Conservation (phyloP, 495 filamentous ascomycete genomes). For the Xylaria nigripes region DNA sequence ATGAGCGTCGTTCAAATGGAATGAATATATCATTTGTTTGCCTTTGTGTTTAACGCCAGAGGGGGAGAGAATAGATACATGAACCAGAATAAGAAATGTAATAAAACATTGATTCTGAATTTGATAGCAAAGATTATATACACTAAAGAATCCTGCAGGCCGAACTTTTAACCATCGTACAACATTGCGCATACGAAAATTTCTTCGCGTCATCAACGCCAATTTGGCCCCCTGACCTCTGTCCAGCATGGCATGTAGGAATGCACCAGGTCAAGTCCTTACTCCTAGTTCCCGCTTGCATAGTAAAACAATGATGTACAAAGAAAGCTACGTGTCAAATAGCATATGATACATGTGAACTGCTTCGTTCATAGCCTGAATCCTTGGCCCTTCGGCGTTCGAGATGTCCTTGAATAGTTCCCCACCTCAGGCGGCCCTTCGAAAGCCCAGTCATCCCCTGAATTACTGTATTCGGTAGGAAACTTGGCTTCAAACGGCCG, state of each 20-base stretch:
- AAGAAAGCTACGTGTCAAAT: not conserved
- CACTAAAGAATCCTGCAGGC: not conserved
- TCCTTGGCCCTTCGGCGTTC: not conserved
- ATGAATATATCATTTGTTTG: no score
- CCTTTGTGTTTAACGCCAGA: no score
- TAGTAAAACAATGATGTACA: slow-evolving; percentile 2
- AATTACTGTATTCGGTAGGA: slow-evolving; percentile 5
- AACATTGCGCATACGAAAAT: slow-evolving; percentile 1
- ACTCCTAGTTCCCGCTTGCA: not conserved
- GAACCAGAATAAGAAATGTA: not conserved
- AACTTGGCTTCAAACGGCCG: slow-evolving; percentile 20
- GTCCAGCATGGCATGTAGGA: not conserved
- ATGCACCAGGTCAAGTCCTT: not conserved
- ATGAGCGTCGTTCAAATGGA: no score
- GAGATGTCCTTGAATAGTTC: no score
- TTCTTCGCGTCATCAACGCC: slow-evolving; percentile 32
- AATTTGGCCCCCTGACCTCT: slow-evolving; percentile 21
- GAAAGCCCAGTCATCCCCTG: slow-evolving; percentile 11
- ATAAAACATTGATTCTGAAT: not conserved
- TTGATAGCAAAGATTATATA: not conserved
- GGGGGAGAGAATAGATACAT: not conserved
- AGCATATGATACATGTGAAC: slow-evolving; percentile 1
- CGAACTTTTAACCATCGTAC: not conserved
- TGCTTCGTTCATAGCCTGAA: not conserved
- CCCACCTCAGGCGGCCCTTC: slow-evolving; percentile 15